Evolutionary conservation across 768 basidiomycete genomes (phyloP).

Genomic region (Krasilnikovozyma curviuscula): DNA sequence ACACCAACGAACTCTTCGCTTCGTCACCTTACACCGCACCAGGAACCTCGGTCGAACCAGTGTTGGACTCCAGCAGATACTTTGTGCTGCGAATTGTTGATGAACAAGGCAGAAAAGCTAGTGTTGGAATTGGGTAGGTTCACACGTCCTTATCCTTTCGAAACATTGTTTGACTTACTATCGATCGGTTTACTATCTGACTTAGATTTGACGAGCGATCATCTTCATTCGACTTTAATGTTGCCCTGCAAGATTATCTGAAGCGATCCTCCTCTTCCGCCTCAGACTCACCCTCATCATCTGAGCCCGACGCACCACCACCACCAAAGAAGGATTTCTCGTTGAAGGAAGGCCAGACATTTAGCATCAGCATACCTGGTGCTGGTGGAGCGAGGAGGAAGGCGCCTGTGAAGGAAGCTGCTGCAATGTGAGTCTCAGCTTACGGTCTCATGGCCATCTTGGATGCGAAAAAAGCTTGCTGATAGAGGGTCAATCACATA

Average conservation of each 20-base stretch:
- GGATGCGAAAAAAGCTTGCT: too few relatives aligned
- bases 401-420: constrained; percentile 1
- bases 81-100: constrained; percentile 87
- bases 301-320: constrained; percentile 53
- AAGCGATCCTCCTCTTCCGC: constrained; percentile 34
- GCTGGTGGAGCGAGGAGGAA: constrained; percentile 15
- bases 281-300: constrained; percentile 24
- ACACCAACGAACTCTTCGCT: constrained; percentile 52
- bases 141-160: constrained; percentile 74
- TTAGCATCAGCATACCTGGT: constrained; percentile 75
- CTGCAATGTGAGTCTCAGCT: too few relatives aligned
- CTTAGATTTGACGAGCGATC: constrained; percentile 10
- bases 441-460: too few relatives aligned
- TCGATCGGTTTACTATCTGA: background rate
- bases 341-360: constrained; percentile 84
- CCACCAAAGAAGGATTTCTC: constrained; percentile 61
- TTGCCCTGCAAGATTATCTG: constrained; percentile 31
- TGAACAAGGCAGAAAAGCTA: constrained; percentile 56
- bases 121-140: constrained; percentile 81
- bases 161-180: constrained; percentile 23
- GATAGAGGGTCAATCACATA: too few relatives aligned
- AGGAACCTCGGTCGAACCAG: constrained; percentile 77
- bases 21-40: constrained; percentile 58
- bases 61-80: constrained; percentile 83
- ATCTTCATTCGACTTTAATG: constrained; percentile 12